Percentiles rank a stretch among this genome's conserved stretches.
phyloP scores from a whole-genome alignment of 2,329 filamentous ascomycete genomes.

The Aureobasidium zeae region DNA sequence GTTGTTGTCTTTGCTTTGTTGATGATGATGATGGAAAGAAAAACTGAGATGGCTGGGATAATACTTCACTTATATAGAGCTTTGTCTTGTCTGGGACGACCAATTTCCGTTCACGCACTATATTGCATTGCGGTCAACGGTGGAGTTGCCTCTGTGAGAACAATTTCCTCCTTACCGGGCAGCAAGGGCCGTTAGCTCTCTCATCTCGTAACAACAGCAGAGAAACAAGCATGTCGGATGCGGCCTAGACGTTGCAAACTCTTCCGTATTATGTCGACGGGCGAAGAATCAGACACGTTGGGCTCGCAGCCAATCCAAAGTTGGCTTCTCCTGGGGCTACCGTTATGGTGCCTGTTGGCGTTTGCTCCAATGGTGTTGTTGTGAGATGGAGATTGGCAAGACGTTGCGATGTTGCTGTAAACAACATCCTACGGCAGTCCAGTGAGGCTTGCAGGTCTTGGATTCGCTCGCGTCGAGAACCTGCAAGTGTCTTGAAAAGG shows the following conservation, averaged over 20 bases:
- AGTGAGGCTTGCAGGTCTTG: neutral
- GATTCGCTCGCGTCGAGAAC: neutral
- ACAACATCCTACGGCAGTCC: neutral
- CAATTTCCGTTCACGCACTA: neutral
- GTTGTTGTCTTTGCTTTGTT: slow-evolving; percentile 14
- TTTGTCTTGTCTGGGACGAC: slow-evolving; percentile 1
- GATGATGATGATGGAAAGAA: slow-evolving; percentile 15
- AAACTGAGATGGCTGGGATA: slow-evolving; percentile 13
- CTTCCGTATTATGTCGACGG: neutral
- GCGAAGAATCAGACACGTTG: slow-evolving; percentile 6
- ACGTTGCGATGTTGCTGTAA: neutral
- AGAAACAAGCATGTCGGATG: slow-evolving; percentile 10
- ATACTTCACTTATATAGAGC: slow-evolving; percentile 10
- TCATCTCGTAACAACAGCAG: slow-evolving; percentile 12
- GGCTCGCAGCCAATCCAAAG: slow-evolving; percentile 3
- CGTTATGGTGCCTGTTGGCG: slow-evolving; percentile 3
- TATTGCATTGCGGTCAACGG: slow-evolving; percentile 5
- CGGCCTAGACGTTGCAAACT: slow-evolving; percentile 10
- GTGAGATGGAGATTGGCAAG: slow-evolving; percentile 3
- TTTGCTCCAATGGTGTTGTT: slow-evolving; percentile 3
- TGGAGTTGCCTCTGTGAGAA: neutral
- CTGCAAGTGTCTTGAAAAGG: neutral
- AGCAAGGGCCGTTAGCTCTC: slow-evolving; percentile 5
- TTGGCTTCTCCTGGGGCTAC: slow-evolving; percentile 13
- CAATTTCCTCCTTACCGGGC: slow-evolving; percentile 15